These are phyloP conservation scores for Serendipita sp. DNA, from an alignment of 768 basidiomycete species.

Conservation along the genomic window DNA sequence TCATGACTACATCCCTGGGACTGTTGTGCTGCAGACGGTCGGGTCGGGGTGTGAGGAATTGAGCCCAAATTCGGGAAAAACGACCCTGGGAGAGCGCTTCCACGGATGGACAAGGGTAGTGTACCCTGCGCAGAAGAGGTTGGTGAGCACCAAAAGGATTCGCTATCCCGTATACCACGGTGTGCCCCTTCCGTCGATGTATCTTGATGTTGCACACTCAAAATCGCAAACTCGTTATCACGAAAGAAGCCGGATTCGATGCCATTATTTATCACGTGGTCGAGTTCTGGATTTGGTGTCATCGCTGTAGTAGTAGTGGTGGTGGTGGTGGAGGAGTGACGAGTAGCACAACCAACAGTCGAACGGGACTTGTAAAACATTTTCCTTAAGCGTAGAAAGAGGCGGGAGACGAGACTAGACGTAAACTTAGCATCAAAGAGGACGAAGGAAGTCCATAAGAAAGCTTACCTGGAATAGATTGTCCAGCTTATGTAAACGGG, in stretches of 20 bases:
- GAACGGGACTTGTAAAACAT: neutral
- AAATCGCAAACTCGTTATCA: neutral
- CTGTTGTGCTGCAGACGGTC: no score
- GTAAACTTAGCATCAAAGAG: neutral
- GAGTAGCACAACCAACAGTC: neutral
- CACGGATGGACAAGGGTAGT: no score
- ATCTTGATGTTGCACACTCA: neutral
- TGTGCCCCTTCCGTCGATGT: no score
- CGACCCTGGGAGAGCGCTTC: no score
- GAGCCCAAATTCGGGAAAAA: no score
- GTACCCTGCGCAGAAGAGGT: no score
- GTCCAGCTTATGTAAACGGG: neutral
- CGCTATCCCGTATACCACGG: no score
- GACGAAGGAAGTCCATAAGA: neutral
- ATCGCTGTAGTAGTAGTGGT: neutral
- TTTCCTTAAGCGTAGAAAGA: neutral
- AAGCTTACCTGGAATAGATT: neutral
- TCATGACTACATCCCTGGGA: no score
- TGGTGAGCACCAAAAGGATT: no score
- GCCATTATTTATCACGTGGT: neutral
- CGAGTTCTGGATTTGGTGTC: neutral
- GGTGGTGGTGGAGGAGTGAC: neutral
- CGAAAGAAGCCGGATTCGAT: neutral
- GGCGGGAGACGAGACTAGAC: neutral
- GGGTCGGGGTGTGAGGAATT: no score